Percentiles rank a stretch among this genome's conserved stretches.
Evolutionary conservation across 805 yeast genomes (phyloP).

Genomic region (Zygoascus biomembranicola): DNA sequence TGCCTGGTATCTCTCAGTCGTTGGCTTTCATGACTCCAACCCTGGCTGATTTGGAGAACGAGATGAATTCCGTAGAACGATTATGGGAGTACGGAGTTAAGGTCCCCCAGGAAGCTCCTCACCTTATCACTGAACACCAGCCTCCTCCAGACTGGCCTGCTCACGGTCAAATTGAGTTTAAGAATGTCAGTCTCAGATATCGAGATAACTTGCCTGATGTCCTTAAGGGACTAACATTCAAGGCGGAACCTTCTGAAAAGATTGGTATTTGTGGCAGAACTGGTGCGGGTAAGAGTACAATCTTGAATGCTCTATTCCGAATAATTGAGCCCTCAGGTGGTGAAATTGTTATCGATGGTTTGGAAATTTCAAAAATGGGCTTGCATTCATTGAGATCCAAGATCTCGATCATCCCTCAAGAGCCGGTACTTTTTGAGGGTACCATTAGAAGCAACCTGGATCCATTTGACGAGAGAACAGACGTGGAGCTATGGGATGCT

Average conservation of each 20-base stretch:
- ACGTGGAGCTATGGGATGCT: slow-evolving; percentile 60
- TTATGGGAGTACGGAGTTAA: slow-evolving; percentile 49
- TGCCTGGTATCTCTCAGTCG: slow-evolving; percentile 45
- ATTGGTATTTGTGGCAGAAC: slow-evolving; percentile 88
- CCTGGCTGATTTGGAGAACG: slow-evolving; percentile 63
- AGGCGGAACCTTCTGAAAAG: slow-evolving; percentile 52
- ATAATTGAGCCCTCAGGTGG: slow-evolving; percentile 52
- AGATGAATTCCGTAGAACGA: slow-evolving; percentile 63
- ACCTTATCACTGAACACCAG: slow-evolving; percentile 30
- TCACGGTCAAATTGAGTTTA: slow-evolving; percentile 47
- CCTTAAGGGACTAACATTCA: slow-evolving; percentile 44
- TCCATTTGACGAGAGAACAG: slow-evolving; percentile 57
- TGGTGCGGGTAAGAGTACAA: slow-evolving; percentile 81
- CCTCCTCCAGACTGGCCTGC: slow-evolving; percentile 52
- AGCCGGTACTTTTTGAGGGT: slow-evolving; percentile 78
- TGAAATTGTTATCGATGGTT: slow-evolving; percentile 54
- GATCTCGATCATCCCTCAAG: slow-evolving; percentile 81
- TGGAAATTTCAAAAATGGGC: slow-evolving; percentile 58
- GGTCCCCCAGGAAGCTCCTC: slow-evolving; percentile 55
- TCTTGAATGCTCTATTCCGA: slow-evolving; percentile 64
- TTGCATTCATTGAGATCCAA: slow-evolving; percentile 58
- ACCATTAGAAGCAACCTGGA: slow-evolving; percentile 69
- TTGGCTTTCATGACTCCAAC: slow-evolving; percentile 71
- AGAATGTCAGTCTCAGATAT: slow-evolving; percentile 50
- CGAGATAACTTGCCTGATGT: slow-evolving; percentile 60